Conservation (phyloP, 192 early-diverging fungal genomes). For the Physocladia obscura region DNA sequence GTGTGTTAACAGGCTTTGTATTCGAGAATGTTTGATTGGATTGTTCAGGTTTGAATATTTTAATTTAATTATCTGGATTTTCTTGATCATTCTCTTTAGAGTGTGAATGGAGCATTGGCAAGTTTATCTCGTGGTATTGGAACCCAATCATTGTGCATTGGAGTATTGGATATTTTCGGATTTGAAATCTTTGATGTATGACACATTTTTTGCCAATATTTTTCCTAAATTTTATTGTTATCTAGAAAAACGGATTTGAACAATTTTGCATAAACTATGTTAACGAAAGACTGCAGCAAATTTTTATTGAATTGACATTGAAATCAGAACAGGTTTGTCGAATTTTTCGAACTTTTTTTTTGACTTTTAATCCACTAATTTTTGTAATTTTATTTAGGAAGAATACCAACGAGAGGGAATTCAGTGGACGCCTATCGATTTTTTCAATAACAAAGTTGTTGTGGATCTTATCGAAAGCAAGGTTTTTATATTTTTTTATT, state of each 20-base stretch:
- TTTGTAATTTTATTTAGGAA: conserved; percentile 49
- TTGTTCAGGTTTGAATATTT: conserved; percentile 59
- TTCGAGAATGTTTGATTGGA: conserved; percentile 96
- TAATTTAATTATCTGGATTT: neutral
- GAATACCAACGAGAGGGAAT: conserved; percentile 96
- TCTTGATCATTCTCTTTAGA: conserved; percentile 23
- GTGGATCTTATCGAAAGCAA: conserved; percentile 97
- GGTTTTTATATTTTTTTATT: conserved; percentile 9
- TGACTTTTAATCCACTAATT: conserved; percentile 1
- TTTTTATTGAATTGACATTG: conserved; percentile 97
- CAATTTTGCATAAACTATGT: conserved; percentile 99
- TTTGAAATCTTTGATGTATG: conserved; percentile 67
- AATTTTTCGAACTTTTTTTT: neutral
- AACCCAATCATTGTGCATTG: conserved; percentile 64
- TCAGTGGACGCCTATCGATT: conserved; percentile 98
- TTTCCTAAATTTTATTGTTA: neutral
- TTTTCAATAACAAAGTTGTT: conserved; percentile 99
- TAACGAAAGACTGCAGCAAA: conserved; percentile 96
- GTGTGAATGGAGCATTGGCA: conserved; percentile 84
- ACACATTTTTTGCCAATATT: neutral
- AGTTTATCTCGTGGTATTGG: conserved; percentile 41
- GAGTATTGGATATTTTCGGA: conserved; percentile 98
- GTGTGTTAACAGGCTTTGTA: conserved; percentile 55
- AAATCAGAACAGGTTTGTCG: conserved; percentile 83
- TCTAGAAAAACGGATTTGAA: conserved; percentile 55